Base-by-base conservation (phyloP, 176 grass and related monocot species). In the Musa acuminata region DNA sequence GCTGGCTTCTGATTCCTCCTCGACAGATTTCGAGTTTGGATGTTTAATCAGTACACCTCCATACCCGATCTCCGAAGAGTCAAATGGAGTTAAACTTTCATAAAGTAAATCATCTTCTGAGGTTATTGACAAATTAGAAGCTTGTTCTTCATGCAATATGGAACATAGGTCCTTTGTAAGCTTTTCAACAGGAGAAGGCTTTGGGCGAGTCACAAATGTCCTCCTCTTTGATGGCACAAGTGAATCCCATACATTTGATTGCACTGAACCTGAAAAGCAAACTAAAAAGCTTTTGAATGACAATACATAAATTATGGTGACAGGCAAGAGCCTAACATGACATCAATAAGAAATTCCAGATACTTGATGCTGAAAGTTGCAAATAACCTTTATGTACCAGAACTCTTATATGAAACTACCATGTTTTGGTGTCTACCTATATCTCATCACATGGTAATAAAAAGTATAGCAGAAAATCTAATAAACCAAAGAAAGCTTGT, bases 1-100 rank as follows among this genome's bases (percentile, higher is more conserved):
- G 68, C 82, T 84, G 13, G 82, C 82, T 50, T 84, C 82, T 43
- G 82, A 84, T 65, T 84, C 82, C 77, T 84, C 82, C 50, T 84
- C 82, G 16, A 79, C 26, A 27, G 59, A 73, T 73, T 67, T 75
- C 73, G 82, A 84, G 74, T 66, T 72, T 22, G 71, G 57, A 65
- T 72, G 57, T 51, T 65, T 75, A 71, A 85, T 80, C 13, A 85
- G 75, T 48, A 85, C 65, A 71, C 78, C 71, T 52, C 83, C 83
- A 77, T 81, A 85, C 16, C 83, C 77, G 13, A 75, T 80, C 72
- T 85, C 83, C 26, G 65, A 73, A 67, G 70, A 81, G 76, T 68
- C 66, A 2, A 69, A 22, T 75, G 77, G 68, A 60, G 72, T 75
- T 75, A 53, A 22, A 59, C 72, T 75, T 63, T 69, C 62, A 81